Conservation (phyloP, 163 green algal genomes). For the Scenedesmus sp. region DNA sequence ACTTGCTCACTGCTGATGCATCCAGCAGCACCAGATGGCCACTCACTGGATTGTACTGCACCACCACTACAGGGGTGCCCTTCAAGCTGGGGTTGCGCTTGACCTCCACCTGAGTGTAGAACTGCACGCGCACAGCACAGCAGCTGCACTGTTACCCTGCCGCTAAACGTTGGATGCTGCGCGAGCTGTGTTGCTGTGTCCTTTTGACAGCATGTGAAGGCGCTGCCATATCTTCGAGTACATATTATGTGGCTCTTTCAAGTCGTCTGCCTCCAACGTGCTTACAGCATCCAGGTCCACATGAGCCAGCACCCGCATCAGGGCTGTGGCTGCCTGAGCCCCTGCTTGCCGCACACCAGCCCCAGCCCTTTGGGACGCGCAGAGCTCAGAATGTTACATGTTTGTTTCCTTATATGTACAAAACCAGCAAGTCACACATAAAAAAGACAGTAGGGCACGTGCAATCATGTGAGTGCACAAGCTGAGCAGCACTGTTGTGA, state of each 20-base stretch:
- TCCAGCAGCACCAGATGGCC: neutral
- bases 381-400: neutral
- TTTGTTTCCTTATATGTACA: neutral
- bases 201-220: neutral
- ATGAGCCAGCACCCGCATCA: conserved; percentile 62
- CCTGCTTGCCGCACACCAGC: neutral
- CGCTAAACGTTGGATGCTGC: conserved; percentile 25
- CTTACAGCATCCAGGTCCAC: conserved; percentile 74
- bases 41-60: conserved; percentile 84
- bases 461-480: neutral
- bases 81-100: conserved; percentile 57
- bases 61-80: conserved; percentile 65
- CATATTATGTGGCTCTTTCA: neutral
- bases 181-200: neutral
- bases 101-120: conserved; percentile 75
- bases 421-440: neutral
- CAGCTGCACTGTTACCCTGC: neutral
- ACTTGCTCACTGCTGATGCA: too few species aligned
- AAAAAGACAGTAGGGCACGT: neutral
- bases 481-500: neutral
- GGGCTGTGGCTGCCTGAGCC: neutral
- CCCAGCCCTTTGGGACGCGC: neutral
- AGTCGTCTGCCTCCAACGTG: neutral
- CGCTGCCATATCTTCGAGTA: neutral
- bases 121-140: conserved; percentile 54